Base-by-base conservation (phyloP, 768 basidiomycete species). In the Lyophyllum semitale region DNA sequence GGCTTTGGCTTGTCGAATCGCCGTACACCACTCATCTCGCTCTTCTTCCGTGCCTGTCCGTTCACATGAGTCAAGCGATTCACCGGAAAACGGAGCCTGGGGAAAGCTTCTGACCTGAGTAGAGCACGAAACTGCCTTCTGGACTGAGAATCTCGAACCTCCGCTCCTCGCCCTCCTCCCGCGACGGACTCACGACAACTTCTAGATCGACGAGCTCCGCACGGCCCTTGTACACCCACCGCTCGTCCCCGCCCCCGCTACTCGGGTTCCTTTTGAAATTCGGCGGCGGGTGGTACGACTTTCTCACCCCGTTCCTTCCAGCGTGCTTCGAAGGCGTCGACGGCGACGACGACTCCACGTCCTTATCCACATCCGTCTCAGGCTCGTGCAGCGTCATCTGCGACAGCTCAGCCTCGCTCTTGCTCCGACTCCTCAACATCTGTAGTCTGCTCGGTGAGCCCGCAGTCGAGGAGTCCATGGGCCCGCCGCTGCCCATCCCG, bases 61-160 rank as follows among this genome's bases (percentile, higher is more conserved):
- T 50, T 29, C 51, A 32, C 30, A 42, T 46, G 26, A 48, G 54
- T 29, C 15, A 25, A 35, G 23, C 5, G 25, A 38, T 27, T 23
- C 8, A 40, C 13, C 9, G 33, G 33, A 26, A 50, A 35, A 22
- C 13, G 22, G 20, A 3, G 58, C 33, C 18, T 4, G 26, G 59
- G n/a, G n/a, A n/a, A n/a, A n/a, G n/a, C n/a, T n/a, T n/a, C 80
- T 58, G 61, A 89, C 91, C 76, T 3, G 87, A 79, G 71, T 90
- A 87, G 23, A 93, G 67, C 1, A 85, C 85, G 59, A 93, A 93
- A 56, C 87, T 92, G 17, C 81, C 84, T 50, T 84, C 84, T 1
- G 91, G 91, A 67, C 89, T 89, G 54, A 91, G 65, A 2, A 93
- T 73, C 66, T 94, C 92, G 46, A 93, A 80, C 46, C 80, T 74